Evolutionary conservation across 73 alveolate genomes (phyloP).

Genomic region (Tetrahymena elliotti): DNA sequence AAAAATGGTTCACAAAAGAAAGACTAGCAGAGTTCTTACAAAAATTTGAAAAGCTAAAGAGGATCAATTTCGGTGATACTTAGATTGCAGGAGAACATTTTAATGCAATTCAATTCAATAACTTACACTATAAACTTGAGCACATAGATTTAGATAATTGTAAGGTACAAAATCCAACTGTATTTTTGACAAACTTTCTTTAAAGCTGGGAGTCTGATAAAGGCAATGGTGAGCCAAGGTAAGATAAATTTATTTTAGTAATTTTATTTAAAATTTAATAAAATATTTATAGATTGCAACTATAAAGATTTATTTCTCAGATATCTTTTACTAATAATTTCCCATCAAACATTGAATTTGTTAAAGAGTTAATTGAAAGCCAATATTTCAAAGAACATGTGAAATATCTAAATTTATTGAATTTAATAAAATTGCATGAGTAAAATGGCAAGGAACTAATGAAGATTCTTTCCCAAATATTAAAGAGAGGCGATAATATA

Average conservation of each 20-base stretch:
- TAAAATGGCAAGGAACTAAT: not conserved
- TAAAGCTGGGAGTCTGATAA: not conserved
- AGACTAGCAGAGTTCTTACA: not conserved
- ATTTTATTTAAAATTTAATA: not conserved
- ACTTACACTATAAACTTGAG: not conserved
- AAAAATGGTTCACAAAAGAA: not conserved
- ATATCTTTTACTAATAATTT: not conserved
- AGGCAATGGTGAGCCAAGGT: not conserved
- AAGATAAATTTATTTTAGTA: not conserved
- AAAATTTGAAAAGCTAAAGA: not conserved
- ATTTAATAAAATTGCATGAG: not conserved
- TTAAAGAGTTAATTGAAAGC: not conserved
- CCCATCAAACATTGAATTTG: not conserved
- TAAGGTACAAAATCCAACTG: not conserved
- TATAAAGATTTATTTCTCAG: not conserved
- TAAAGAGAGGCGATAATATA: not conserved
- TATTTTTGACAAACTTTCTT: not conserved
- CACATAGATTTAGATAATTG: not conserved
- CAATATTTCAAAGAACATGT: not conserved
- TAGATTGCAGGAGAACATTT: not conserved
- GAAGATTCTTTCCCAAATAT: not conserved
- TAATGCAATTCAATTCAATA: not conserved
- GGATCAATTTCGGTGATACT: not conserved
- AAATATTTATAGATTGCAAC: not conserved
- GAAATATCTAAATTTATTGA: not conserved